These are phyloP conservation scores for Lablab purpureus DNA, from an alignment of 306 rosid species.

Conservation along the genomic window DNA sequence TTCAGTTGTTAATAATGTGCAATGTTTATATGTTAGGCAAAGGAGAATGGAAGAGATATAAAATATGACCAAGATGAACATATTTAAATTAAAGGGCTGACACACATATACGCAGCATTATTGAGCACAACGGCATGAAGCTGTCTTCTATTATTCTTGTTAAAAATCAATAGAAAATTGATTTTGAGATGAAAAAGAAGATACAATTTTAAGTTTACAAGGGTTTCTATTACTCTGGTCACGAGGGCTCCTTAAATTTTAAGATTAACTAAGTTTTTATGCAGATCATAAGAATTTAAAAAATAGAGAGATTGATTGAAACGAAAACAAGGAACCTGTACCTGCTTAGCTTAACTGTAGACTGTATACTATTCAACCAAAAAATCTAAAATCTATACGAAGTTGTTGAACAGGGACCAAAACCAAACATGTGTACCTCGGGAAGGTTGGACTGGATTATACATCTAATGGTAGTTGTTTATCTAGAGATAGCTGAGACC, in stretches of 20 bases:
- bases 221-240: constrained; percentile 19
- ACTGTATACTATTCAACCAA: constrained; percentile 34
- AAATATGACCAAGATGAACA: constrained; percentile 7
- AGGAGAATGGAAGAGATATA: constrained; percentile 18
- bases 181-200: neutral
- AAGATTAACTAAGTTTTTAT: constrained; percentile 4
- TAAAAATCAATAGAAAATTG: constrained; percentile 39
- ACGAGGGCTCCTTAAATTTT: neutral
- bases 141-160: constrained; percentile 37
- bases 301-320: constrained; percentile 22
- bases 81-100: neutral
- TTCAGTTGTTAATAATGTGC: constrained; percentile 43
- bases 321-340: constrained; percentile 37
- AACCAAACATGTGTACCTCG: constrained; percentile 42
- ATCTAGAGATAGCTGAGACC: constrained; percentile 60
- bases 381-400: constrained; percentile 45
- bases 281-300: constrained; percentile 18
- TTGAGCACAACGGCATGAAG: constrained; percentile 35
- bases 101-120: constrained; percentile 18
- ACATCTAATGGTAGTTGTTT: constrained; percentile 56
- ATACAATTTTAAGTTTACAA: constrained; percentile 13
- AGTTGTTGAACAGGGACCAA: constrained; percentile 24
- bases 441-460: constrained; percentile 41
- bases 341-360: constrained; percentile 45
- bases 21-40: constrained; percentile 26